Conservation (phyloP, 352 stramenopile species). For the Plasmopara viticola region DNA sequence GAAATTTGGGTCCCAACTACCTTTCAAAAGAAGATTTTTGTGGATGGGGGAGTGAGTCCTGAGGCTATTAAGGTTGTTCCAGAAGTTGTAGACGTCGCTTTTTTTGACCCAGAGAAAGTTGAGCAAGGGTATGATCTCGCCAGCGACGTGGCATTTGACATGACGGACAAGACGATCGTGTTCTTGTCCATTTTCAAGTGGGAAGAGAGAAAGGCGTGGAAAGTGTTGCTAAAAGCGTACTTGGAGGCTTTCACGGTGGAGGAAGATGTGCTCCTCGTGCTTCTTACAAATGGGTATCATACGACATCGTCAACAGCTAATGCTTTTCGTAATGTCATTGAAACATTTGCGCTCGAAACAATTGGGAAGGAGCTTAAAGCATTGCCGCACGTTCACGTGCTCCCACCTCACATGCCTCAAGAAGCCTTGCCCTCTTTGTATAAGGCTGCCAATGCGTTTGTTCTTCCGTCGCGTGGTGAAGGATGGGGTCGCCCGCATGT, state of each 20-base stretch:
- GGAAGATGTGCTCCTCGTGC: constrained; percentile 69
- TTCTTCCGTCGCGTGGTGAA: constrained; percentile 89
- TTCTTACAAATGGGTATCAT: constrained; percentile 89
- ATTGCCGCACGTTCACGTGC: constrained; percentile 52
- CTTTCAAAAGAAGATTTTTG: constrained; percentile 77
- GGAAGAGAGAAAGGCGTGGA: constrained; percentile 89
- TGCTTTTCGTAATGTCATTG: constrained; percentile 52
- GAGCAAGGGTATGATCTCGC: constrained; percentile 43
- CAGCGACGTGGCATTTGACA: constrained; percentile 18
- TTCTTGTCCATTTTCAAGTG: constrained; percentile 94
- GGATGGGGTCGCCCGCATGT: constrained; percentile 91
- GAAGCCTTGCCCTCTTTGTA: constrained; percentile 58
- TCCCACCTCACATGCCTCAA: constrained; percentile 60
- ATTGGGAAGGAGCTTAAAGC: constrained; percentile 39
- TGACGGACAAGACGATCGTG: constrained; percentile 53
- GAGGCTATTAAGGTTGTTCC: constrained; percentile 68
- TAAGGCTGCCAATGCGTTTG: constrained; percentile 74
- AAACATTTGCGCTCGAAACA: constrained; percentile 42
- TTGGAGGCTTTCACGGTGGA: constrained; percentile 56
- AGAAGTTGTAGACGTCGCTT: constrained; percentile 86
- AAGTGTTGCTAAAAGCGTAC: constrained; percentile 82
- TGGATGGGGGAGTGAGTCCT: constrained; percentile 43
- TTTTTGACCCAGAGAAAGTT: constrained; percentile 69
- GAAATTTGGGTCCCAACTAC: constrained; percentile 91
- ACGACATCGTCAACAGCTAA: constrained; percentile 28